These are phyloP conservation scores for Malassezia nana DNA, from an alignment of 1,284 basidiomycete species.

Conservation along the genomic window DNA sequence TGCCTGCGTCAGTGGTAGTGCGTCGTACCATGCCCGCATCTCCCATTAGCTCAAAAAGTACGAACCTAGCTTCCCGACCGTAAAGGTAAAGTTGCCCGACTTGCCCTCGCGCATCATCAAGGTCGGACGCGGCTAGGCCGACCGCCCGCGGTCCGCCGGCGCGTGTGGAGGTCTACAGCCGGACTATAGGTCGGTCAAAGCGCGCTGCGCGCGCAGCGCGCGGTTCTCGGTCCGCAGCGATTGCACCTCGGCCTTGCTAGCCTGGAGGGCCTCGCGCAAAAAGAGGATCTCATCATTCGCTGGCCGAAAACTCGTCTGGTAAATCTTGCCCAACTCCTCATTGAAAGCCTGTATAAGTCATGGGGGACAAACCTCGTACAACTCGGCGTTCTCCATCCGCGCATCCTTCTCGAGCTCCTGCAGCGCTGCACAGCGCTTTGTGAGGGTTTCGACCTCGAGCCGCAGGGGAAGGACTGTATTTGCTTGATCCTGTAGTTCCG, in stretches of 20 bases:
- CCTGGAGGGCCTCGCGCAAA: slow-evolving; percentile 28
- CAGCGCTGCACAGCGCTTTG: slow-evolving; percentile 33
- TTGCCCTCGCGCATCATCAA: neutral
- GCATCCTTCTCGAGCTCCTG: slow-evolving; percentile 39
- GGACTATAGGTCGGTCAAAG: neutral
- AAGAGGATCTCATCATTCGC: slow-evolving; percentile 27
- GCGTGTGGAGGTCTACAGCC: neutral
- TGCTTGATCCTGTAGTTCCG: slow-evolving; percentile 7
- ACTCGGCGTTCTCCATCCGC: slow-evolving; percentile 42
- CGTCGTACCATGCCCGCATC: slow-evolving; percentile 19
- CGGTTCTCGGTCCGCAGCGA: slow-evolving; percentile 25
- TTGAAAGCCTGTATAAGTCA: slow-evolving; percentile 32
- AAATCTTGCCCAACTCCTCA: slow-evolving; percentile 42
- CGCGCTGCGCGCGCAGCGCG: slow-evolving; percentile 8
- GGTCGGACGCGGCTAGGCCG: neutral
- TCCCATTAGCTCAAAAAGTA: neutral
- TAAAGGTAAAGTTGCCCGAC: slow-evolving; percentile 31
- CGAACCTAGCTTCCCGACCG: slow-evolving; percentile 44
- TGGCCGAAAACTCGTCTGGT: slow-evolving; percentile 36
- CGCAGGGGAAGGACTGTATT: slow-evolving; percentile 14
- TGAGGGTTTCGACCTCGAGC: slow-evolving; percentile 25
- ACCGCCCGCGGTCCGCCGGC: neutral
- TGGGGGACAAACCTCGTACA: slow-evolving; percentile 29
- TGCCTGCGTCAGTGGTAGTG: slow-evolving; percentile 26
- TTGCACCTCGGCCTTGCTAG: slow-evolving; percentile 27